Conservation (phyloP, 805 yeast genomes). For the Sugiyamaella mastotermitis region DNA sequence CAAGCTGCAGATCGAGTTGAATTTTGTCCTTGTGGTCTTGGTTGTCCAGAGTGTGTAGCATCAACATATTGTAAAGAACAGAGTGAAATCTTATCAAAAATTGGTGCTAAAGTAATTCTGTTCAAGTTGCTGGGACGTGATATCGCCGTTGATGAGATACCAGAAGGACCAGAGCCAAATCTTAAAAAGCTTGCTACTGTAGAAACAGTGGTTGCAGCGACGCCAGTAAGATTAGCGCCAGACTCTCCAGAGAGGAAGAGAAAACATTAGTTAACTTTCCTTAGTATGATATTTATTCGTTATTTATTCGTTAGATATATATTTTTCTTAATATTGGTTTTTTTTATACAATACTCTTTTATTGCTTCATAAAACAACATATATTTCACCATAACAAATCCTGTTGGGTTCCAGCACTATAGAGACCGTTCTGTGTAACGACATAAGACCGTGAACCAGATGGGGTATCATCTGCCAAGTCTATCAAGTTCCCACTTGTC, state of each 20-base stretch:
- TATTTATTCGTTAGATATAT: no score
- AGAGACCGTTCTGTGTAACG: slow-evolving; percentile 16
- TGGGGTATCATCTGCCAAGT: slow-evolving; percentile 3
- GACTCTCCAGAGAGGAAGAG: no score
- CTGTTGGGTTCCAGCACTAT: slow-evolving; percentile 7
- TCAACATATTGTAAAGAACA: slow-evolving; percentile 75
- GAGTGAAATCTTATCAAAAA: slow-evolving; percentile 77
- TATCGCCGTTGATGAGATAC: slow-evolving; percentile 38
- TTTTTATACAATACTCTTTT: slow-evolving; percentile 1
- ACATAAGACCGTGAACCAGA: not conserved
- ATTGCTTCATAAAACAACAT: not conserved
- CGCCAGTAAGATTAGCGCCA: slow-evolving; percentile 1
- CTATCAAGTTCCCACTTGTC: slow-evolving; percentile 6
- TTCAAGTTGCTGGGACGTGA: slow-evolving; percentile 53
- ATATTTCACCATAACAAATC: slow-evolving; percentile 15
- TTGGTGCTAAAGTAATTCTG: slow-evolving; percentile 70
- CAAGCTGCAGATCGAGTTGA: slow-evolving; percentile 52
- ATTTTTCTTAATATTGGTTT: not conserved
- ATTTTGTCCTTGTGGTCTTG: slow-evolving; percentile 55
- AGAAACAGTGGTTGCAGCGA: slow-evolving; percentile 14
- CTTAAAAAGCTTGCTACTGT: slow-evolving; percentile 12
- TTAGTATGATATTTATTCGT: no score
- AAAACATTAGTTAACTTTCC: no score
- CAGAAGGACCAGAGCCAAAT: slow-evolving; percentile 32
- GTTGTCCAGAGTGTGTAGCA: slow-evolving; percentile 85